These are phyloP conservation scores for Beauveria asiatica DNA, from an alignment of 2,329 filamentous ascomycete species.

Conservation along the genomic window DNA sequence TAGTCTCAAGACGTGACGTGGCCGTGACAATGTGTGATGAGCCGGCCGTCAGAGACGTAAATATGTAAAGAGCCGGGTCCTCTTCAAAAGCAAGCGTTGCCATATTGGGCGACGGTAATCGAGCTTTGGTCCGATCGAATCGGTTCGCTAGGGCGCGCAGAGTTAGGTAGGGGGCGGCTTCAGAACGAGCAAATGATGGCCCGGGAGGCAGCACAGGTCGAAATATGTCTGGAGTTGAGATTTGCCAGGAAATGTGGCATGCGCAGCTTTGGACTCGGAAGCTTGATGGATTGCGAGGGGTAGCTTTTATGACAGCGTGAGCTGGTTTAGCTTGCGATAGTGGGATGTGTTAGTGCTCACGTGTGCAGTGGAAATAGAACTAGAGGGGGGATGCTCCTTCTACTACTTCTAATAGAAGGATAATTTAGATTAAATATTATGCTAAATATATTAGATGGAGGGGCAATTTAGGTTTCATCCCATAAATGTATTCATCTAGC, in stretches of 20 bases:
- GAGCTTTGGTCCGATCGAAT: neutral
- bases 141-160: neutral
- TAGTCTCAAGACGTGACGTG: slow-evolving; percentile 90
- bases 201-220: neutral
- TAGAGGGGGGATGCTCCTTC: no score
- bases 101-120: neutral
- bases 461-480: no score
- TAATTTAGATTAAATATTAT: no score
- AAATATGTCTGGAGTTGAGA: neutral
- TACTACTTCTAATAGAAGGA: no score
- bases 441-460: no score
- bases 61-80: slow-evolving; percentile 78
- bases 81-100: slow-evolving; percentile 39
- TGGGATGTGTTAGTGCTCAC: no score
- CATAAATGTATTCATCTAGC: no score
- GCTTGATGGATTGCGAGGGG: slow-evolving; percentile 7
- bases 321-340: no score
- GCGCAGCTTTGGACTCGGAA: neutral
- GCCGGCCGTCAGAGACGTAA: slow-evolving; percentile 90
- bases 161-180: neutral
- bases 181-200: neutral
- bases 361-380: no score
- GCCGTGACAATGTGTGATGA: slow-evolving; percentile 95
- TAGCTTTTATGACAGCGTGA: neutral
- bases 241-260: neutral